Conservation (phyloP, 345 rosid genomes). For the Eutrema yunnanense region DNA sequence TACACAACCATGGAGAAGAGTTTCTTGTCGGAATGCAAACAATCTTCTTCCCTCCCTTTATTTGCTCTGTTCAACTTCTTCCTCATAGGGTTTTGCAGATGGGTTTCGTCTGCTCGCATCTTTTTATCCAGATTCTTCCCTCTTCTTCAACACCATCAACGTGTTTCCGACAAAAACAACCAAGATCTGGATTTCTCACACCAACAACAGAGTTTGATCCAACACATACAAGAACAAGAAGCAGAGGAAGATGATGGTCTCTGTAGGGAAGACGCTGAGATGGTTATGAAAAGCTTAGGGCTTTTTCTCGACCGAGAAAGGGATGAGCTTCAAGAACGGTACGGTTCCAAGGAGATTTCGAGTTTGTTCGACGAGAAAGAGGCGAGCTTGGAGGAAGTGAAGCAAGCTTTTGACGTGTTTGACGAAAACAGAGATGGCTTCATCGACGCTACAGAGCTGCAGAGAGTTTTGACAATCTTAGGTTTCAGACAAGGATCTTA, state of each 20-base stretch:
- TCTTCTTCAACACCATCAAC: slow-evolving; percentile 22
- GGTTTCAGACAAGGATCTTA: slow-evolving; percentile 41
- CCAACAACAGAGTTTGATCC: neutral
- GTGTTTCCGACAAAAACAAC: slow-evolving; percentile 10
- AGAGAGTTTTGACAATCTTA: slow-evolving; percentile 44
- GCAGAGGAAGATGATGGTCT: slow-evolving; percentile 21
- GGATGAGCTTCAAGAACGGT: slow-evolving; percentile 27
- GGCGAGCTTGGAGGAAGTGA: slow-evolving; percentile 67
- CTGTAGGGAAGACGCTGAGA: slow-evolving; percentile 48
- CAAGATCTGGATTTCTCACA: slow-evolving; percentile 15
- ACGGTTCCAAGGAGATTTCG: slow-evolving; percentile 34
- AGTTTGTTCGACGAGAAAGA: slow-evolving; percentile 65
- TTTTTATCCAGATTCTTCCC: slow-evolving; percentile 37
- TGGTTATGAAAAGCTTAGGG: slow-evolving; percentile 54
- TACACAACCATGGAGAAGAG: slow-evolving; percentile 29
- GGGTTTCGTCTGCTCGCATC: slow-evolving; percentile 10
- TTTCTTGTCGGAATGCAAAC: neutral
- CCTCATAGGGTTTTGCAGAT: slow-evolving; percentile 19
- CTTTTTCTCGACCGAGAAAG: slow-evolving; percentile 37
- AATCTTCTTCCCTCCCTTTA: slow-evolving; percentile 4
- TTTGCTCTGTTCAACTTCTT: slow-evolving; percentile 22
- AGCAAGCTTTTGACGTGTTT: slow-evolving; percentile 67
- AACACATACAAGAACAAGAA: slow-evolving; percentile 12
- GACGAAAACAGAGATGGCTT: slow-evolving; percentile 72
- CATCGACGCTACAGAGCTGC: slow-evolving; percentile 63